Base-by-base conservation (phyloP, 2,329 filamentous ascomycete species). In the Lecanoromycetidae sp. region DNA sequence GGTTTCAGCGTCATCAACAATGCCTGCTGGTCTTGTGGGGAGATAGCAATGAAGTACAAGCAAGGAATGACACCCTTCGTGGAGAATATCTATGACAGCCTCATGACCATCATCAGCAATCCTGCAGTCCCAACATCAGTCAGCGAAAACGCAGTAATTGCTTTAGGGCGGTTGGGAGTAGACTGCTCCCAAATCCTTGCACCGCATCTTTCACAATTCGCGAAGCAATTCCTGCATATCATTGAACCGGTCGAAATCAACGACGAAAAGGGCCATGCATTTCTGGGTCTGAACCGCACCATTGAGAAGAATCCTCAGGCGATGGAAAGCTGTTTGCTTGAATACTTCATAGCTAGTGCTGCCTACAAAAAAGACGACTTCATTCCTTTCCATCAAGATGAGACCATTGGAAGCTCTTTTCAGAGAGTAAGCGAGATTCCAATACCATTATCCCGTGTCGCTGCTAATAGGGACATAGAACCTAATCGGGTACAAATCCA, bases 1-100 rank as follows among this genome's bases (percentile, higher is more conserved):
- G 82, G 80, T 12, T 95, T 94, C 63, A 87, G 87, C 51, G 88
- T 96, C 25, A 80, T 96, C 50, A 98, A 96, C 74, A 98, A 98
- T 61, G 90, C 91, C 19, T 96, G 90, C 68, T 98, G 91, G 91
- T 93, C 88, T 5, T 81, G 80, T 20, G 91, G 91, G 34, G 91
- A 98, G 68, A 91, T 96, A 52, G 79, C 87, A 13, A 80, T 94
- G 63, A 80, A 86, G 61, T 77, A 80, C 55, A 78, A 80, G 52
- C 69, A 71, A 25, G 78, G 75, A 45, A 84, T 95, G 77, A 74
- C 74, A 1, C 82, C 82, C 1, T 94, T 83, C 61, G 76, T 87
- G 8, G 79, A 84, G 19, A 77, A 83, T 52, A 70, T 98, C 13
- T 79, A 94, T 49, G 75, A 82, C 52, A 79, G 83, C 32, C 77